These are phyloP conservation scores for Mortierella sp. DNA, from an alignment of 371 early-diverging fungal genomes.

Conservation along the genomic window DNA sequence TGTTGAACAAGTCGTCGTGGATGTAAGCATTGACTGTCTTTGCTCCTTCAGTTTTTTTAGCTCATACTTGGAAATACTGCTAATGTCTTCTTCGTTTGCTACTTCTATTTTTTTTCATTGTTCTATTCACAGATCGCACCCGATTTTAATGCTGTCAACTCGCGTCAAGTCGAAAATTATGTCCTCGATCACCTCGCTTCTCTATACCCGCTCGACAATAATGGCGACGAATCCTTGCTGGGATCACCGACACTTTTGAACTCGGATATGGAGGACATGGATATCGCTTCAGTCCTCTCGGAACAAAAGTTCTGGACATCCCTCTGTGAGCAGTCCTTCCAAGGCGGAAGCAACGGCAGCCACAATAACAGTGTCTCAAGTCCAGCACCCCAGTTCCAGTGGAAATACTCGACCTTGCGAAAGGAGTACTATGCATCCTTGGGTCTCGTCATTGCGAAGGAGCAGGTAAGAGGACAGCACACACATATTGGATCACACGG, in stretches of 20 bases:
- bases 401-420: slow-evolving; percentile 54
- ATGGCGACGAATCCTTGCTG: background rate
- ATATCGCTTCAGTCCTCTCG: slow-evolving; percentile 21
- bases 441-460: slow-evolving; percentile 36
- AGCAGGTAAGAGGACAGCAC: slow-evolving; percentile 37
- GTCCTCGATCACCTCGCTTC: slow-evolving; percentile 31
- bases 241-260: slow-evolving; percentile 20
- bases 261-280: slow-evolving; percentile 24
- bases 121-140: slow-evolving; percentile 28
- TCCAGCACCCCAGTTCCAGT: slow-evolving; percentile 54
- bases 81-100: too few relatives aligned
- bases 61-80: too few relatives aligned
- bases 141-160: slow-evolving; percentile 49
- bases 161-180: slow-evolving; percentile 45
- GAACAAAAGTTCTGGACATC: slow-evolving; percentile 43
- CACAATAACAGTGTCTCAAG: background rate
- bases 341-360: slow-evolving; percentile 14
- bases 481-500: too few relatives aligned
- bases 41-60: too few relatives aligned
- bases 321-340: slow-evolving; percentile 43
- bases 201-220: slow-evolving; percentile 34
- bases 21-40: too few relatives aligned
- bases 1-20: slow-evolving; percentile 14
- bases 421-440: slow-evolving; percentile 54
- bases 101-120: too few relatives aligned